Percentiles rank a stretch among this genome's conserved stretches.
Evolutionary conservation across 495 filamentous ascomycete genomes (phyloP).

Genomic region (Chlorociboria aeruginascens): DNA sequence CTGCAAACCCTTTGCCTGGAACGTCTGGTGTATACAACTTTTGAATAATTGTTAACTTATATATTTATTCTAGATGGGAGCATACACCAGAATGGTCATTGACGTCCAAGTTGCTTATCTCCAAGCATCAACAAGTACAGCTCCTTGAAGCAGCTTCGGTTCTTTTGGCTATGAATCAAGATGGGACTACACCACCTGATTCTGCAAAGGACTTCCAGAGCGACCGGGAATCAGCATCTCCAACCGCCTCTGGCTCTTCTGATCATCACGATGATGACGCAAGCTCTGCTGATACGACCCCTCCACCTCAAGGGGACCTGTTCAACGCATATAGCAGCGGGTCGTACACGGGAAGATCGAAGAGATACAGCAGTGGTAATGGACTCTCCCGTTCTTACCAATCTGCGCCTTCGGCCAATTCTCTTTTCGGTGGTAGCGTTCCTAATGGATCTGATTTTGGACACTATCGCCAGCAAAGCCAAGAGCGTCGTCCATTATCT

Average conservation of each 20-base stretch:
- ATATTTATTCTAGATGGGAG: constrained; percentile 92
- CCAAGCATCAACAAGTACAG: constrained; percentile 98
- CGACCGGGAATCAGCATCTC: constrained; percentile 72
- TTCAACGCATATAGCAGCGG: constrained; percentile 23
- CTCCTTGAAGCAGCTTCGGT: constrained; percentile 93
- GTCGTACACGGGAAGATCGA: constrained; percentile 37
- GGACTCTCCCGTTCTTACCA: constrained; percentile 77
- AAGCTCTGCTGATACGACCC: constrained; percentile 60
- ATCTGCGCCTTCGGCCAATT: constrained; percentile 46
- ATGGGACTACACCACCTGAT: constrained; percentile 41
- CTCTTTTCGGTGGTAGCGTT: constrained; percentile 38
- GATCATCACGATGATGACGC: constrained; percentile 61
- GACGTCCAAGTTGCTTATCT: constrained; percentile 96
- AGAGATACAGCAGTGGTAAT: constrained; percentile 55
- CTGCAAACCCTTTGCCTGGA: neutral
- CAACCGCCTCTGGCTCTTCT: constrained; percentile 64
- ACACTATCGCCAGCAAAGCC: constrained; percentile 43
- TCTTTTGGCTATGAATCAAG: constrained; percentile 79
- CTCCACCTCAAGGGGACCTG: constrained; percentile 46
- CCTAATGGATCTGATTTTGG: constrained; percentile 34
- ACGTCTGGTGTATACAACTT: neutral
- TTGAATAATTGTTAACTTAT: constrained; percentile 23
- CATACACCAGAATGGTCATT: constrained; percentile 96
- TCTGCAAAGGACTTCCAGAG: constrained; percentile 55
- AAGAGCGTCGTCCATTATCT: constrained; percentile 47